Base-by-base conservation (phyloP, 768 basidiomycete species). In the Russula abietina region DNA sequence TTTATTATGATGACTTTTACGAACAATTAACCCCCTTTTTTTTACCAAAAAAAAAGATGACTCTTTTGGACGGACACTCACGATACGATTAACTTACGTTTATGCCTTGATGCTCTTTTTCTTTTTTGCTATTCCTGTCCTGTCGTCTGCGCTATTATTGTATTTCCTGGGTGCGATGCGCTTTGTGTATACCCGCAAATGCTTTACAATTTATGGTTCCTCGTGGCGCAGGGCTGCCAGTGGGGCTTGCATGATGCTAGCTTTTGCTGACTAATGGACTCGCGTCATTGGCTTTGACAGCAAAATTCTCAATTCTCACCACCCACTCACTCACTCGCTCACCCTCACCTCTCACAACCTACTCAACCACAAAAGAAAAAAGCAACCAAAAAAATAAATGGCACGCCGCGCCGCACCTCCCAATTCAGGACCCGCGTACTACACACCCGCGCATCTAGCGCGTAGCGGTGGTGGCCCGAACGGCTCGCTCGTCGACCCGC, bases 361-460 rank as follows among this genome's bases (percentile, higher is more conserved):
- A 22, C 43, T 4, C 24, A 22, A n/a, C 45, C 45, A 11, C 10
- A 14, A 56, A 36, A 30, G 16, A 17, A 30, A 64, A 55, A 12
- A 49, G 17, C 2, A 53, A 39, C 38, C 36, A 0, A 11, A 36
- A 17, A 62, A 53, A 69, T 67, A 66, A 66, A 90, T 91, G 89
- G 81, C 89, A 67, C 88, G 89, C 64, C 88, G 89, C 67, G 71
- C 76, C 68, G 78, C 82, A 57, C 84, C 87, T 58, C 80, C 82
- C 38, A 73, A 78, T 63, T 74, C 84, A 61, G 77, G 78, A 65
- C 77, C 81, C 4, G 73, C 81, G 19, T 86, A 85, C 70, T 80
- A 88, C 67, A 76, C 77, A 11, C 75, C 74, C 32, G 74, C 74
- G 22, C 75, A 77, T 19, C 78, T 75, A 43, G 71, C 77, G 16